These are phyloP conservation scores for Beauveria australis DNA, from an alignment of 2,329 filamentous ascomycete genomes.

Conservation along the genomic window DNA sequence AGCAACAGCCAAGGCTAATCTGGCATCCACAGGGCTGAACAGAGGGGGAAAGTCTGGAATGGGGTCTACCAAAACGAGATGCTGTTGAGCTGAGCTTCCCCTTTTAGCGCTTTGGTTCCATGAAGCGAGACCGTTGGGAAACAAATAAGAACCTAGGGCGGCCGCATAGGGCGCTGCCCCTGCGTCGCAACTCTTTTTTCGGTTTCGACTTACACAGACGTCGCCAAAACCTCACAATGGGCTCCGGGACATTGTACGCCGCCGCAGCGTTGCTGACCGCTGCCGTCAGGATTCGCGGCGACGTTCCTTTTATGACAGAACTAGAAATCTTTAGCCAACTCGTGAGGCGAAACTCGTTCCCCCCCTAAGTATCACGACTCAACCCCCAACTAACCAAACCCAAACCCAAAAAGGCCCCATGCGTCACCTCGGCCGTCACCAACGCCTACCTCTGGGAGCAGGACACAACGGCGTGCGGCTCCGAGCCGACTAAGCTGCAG, in stretches of 20 bases:
- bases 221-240: neutral
- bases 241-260: neutral
- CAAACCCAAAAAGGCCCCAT: conserved; percentile 31
- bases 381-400: neutral
- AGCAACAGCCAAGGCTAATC: too few species aligned
- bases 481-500: conserved; percentile 33
- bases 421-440: conserved; percentile 32
- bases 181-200: neutral
- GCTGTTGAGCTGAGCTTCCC: too few species aligned
- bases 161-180: neutral
- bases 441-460: conserved; percentile 33
- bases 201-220: neutral
- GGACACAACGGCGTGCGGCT: conserved; percentile 24
- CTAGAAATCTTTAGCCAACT: conserved; percentile 27
- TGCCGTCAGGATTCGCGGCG: neutral
- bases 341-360: conserved; percentile 15
- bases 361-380: neutral
- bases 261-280: neutral
- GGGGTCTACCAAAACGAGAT: too few species aligned
- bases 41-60: too few species aligned
- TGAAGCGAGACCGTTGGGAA: neutral
- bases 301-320: conserved; percentile 29
- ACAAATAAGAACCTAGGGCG: neutral
- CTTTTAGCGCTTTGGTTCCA: too few species aligned
- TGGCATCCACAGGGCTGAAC: too few species aligned